Conservation (phyloP, 106 monocot genomes). For the Dendrobium nobile region DNA sequence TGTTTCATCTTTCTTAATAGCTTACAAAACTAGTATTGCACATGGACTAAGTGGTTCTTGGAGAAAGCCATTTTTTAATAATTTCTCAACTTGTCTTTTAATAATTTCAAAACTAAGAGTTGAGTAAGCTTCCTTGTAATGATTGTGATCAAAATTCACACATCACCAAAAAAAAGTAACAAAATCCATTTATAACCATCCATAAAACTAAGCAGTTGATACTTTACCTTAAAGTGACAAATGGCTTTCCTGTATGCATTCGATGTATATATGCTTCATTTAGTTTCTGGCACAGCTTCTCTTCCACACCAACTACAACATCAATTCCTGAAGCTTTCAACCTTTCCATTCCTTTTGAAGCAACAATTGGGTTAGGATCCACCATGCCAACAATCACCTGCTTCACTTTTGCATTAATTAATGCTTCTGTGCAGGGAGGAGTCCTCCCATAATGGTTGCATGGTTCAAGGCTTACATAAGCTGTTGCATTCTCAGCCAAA, state of each 20-base stretch:
- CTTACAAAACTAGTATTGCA: no score
- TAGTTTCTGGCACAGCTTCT: slow-evolving; percentile 61
- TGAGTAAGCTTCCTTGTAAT: neutral
- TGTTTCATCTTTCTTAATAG: no score
- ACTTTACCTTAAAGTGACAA: slow-evolving; percentile 72
- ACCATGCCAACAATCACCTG: slow-evolving; percentile 87
- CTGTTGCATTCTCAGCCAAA: slow-evolving; percentile 71
- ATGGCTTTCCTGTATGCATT: slow-evolving; percentile 75
- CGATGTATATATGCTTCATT: slow-evolving; percentile 83
- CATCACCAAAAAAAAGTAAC: slow-evolving; percentile 1
- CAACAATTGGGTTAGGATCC: slow-evolving; percentile 92
- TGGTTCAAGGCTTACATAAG: slow-evolving; percentile 92
- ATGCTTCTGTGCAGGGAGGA: slow-evolving; percentile 92
- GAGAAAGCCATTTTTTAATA: no score
- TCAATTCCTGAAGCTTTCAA: slow-evolving; percentile 69
- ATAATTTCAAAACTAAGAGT: no score
- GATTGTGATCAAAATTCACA: neutral
- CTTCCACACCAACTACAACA: slow-evolving; percentile 74
- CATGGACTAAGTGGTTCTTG: no score
- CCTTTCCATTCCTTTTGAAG: slow-evolving; percentile 82
- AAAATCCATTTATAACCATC: neutral
- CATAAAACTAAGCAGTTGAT: neutral
- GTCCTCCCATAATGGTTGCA: slow-evolving; percentile 96
- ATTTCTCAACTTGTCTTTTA: no score
- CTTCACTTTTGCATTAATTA: slow-evolving; percentile 67